Evolutionary conservation across 176 grass and related monocot genomes (phyloP), one percentile per base, ranked within the genome.

Genomic region (Lolium perenne): DNA sequence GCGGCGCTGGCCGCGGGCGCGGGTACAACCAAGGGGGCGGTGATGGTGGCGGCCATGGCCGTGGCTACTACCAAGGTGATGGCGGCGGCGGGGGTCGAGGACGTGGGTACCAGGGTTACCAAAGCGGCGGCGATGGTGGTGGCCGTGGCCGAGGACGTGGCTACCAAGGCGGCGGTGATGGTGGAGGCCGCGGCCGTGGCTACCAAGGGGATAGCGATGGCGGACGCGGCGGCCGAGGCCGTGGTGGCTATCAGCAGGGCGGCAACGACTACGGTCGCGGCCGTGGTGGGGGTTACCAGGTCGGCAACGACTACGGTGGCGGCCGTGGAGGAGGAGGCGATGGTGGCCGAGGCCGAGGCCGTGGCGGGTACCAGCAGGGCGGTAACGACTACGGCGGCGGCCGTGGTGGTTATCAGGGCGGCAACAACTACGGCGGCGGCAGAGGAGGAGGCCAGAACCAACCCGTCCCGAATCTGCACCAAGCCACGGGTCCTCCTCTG

Each of bases 401-500:
- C 80, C 20, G 20, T 23, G 49, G 20, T 23, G 49, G 7, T 0
- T 38, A 41, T 2, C 49, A 54, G 1, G 32, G 45, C 32, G 29
- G 23, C 50, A 40, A 8, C 15, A 77, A 51, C 55, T 7, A 11
- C 25, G 61, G 38, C 38, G 68, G 49, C 32, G 38, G 46, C 12
- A 7, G 49, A 10, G 45, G 32, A 54, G 43, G 70, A 48, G 21
- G 49, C 11, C 26, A 66, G 48, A 79, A 11, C 15, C 20, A 5
- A 10, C 54, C 64, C 13, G 0, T 47, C 0, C 10, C 82, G 29
- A 78, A 70, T 75, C 57, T 63, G 58, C 82, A 23, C 82, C 86
- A 79, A 91, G 73, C 82, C 14, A 16, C 38, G 54, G 81, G 71
- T 13, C 74, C 65, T 5, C 74, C 55, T 1, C 61, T 88, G 5